phyloP scores from a whole-genome alignment of 192 early-diverging fungal genomes.

The Podila horticola region DNA sequence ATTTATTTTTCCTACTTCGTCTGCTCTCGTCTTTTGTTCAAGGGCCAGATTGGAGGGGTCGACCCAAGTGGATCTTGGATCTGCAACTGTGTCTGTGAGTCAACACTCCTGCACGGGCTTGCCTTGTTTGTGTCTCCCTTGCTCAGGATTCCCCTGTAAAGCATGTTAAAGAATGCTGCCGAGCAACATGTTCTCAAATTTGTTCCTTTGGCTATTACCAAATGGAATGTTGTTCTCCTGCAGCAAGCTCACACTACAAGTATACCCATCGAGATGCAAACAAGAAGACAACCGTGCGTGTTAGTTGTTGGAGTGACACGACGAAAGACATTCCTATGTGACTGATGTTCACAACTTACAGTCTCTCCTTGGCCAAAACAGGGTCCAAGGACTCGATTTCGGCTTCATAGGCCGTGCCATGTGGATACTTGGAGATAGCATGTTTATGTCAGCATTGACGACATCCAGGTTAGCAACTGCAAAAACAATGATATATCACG shows the following conservation, averaged over 20 bases:
- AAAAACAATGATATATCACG: too few species aligned
- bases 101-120: too few species aligned
- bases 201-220: slow-evolving; percentile 40
- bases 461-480: too few species aligned
- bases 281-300: neutral
- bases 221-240: slow-evolving; percentile 24
- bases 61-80: too few species aligned
- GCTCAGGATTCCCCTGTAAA: too few species aligned
- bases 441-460: neutral
- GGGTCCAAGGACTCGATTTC: slow-evolving; percentile 45
- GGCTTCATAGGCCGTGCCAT: slow-evolving; percentile 36
- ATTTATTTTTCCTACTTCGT: neutral
- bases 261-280: neutral
- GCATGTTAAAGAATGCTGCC: slow-evolving; percentile 23
- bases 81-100: too few species aligned
- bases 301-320: too few species aligned
- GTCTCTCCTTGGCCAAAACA: slow-evolving; percentile 23
- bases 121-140: too few species aligned
- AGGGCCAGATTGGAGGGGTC: too few species aligned
- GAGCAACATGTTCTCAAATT: slow-evolving; percentile 44
- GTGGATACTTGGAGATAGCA: slow-evolving; percentile 21
- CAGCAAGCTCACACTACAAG: slow-evolving; percentile 18
- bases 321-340: too few species aligned
- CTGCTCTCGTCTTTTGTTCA: too few species aligned
- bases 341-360: slow-evolving; percentile 12